A percentile compares a stretch with the other conserved stretches of the same genome.
Evolutionary conservation across 257 asterid genomes (phyloP).

Genomic region (Cruciata laevipes): DNA sequence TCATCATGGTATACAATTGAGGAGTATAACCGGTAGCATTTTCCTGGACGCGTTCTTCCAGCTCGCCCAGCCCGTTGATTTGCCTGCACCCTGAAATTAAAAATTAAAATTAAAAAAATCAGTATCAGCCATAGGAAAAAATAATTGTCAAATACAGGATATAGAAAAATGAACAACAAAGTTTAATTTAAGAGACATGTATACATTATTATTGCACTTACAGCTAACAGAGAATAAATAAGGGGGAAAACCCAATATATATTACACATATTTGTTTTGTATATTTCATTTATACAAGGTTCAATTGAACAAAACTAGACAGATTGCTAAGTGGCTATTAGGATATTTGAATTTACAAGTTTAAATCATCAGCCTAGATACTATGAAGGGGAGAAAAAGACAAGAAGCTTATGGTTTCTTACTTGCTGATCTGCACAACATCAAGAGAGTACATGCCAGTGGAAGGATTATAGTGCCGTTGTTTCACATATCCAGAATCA

Average conservation of each 20-base stretch:
- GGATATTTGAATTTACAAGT: neutral
- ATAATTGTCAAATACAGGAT: neutral
- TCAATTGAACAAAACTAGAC: neutral
- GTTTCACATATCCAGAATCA: constrained; percentile 95
- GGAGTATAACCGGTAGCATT: constrained; percentile 83
- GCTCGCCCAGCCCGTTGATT: constrained; percentile 97
- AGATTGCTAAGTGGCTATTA: neutral
- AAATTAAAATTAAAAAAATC: neutral
- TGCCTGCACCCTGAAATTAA: constrained; percentile 76
- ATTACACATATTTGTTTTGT: neutral
- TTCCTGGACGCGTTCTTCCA: constrained; percentile 97
- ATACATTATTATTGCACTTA: neutral
- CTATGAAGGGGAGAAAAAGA: neutral
- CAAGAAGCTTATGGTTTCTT: constrained; percentile 20
- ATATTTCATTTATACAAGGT: constrained; percentile 1
- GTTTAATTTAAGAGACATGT: neutral
- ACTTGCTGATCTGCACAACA: constrained; percentile 95
- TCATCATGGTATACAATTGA: constrained; percentile 60
- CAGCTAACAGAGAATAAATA: no score
- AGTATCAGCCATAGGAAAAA: neutral
- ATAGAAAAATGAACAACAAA: neutral
- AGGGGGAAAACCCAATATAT: no score
- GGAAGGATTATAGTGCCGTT: constrained; percentile 89
- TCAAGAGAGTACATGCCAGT: constrained; percentile 97
- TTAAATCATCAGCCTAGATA: neutral